phyloP scores from a whole-genome alignment of 139 green algal species.

The Chara braunii region DNA sequence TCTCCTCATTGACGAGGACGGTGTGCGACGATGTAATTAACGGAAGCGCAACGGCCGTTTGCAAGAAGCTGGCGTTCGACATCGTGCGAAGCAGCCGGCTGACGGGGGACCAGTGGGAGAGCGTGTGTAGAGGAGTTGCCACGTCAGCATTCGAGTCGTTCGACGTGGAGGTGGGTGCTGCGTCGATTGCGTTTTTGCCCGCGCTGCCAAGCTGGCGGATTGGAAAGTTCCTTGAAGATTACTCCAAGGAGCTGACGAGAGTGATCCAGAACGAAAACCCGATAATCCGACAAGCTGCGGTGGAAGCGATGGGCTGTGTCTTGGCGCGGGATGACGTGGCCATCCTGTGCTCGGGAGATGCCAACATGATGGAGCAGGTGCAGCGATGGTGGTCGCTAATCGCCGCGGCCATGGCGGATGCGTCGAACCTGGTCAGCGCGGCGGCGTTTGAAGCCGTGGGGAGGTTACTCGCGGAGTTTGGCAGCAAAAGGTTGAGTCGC shows the following conservation, averaged over 20 bases:
- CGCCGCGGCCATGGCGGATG: slow-evolving; percentile 18
- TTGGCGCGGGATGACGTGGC: slow-evolving; percentile 25
- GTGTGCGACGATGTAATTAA: slow-evolving; percentile 24
- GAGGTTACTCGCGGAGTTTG: slow-evolving; percentile 30
- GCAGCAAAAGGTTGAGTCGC: neutral
- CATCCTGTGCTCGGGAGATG: neutral
- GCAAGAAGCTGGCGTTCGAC: slow-evolving; percentile 38
- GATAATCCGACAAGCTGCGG: slow-evolving; percentile 4
- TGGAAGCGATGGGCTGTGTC: slow-evolving; percentile 21
- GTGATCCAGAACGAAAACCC: slow-evolving; percentile 10
- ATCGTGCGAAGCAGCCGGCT: slow-evolving; percentile 22
- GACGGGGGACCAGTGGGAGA: slow-evolving; percentile 29
- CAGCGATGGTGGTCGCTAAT: slow-evolving; percentile 20
- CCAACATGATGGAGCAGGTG: slow-evolving; percentile 13
- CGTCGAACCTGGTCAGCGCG: slow-evolving; percentile 11
- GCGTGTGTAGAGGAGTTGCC: slow-evolving; percentile 13
- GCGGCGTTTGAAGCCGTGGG: slow-evolving; percentile 34
- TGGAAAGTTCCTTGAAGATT: slow-evolving; percentile 23
- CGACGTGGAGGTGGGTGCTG: slow-evolving; percentile 12
- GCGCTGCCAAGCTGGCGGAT: slow-evolving; percentile 29
- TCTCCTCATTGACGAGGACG: slow-evolving; percentile 15
- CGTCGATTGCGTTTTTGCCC: slow-evolving; percentile 8
- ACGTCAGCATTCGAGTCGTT: neutral
- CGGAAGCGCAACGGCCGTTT: slow-evolving; percentile 1
- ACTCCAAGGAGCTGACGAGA: slow-evolving; percentile 19